phyloP scores from a whole-genome alignment of 176 grass and related monocot species.

The Leersia perrieri region DNA sequence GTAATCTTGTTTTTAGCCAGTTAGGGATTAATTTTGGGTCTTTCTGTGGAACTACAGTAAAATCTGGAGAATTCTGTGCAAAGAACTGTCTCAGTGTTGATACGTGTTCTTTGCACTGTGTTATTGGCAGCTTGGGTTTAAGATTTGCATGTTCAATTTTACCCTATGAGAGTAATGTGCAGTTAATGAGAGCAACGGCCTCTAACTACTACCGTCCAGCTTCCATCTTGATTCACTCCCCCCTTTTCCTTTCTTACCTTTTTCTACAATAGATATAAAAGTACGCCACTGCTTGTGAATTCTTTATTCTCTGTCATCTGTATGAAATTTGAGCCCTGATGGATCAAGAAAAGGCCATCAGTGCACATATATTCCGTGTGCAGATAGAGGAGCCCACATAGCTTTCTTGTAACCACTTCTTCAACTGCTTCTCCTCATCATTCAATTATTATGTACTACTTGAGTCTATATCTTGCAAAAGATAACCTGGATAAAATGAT shows the following conservation, averaged over 20 bases:
- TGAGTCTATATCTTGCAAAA: slow-evolving; percentile 32
- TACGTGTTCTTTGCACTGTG: neutral
- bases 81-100: too few relatives aligned
- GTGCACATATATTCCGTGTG: slow-evolving; percentile 26
- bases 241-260: neutral
- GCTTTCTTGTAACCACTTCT: slow-evolving; percentile 31
- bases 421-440: slow-evolving; percentile 25
- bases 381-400: neutral
- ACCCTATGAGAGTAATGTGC: neutral
- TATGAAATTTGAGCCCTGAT: slow-evolving; percentile 20
- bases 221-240: neutral
- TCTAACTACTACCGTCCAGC: neutral
- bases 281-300: slow-evolving; percentile 18
- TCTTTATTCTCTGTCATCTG: slow-evolving; percentile 3
- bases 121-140: neutral
- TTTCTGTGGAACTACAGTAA: neutral
- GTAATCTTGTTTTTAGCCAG: neutral
- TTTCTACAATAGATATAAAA: slow-evolving; percentile 18
- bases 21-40: neutral
- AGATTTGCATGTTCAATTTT: neutral
- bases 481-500: neutral
- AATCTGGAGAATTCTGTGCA: neutral
- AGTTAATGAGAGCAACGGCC: neutral
- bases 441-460: slow-evolving; percentile 34
- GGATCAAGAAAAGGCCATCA: neutral